Evolutionary conservation across 805 yeast genomes (phyloP).

Genomic region (Saturnispora kantuleensis): DNA sequence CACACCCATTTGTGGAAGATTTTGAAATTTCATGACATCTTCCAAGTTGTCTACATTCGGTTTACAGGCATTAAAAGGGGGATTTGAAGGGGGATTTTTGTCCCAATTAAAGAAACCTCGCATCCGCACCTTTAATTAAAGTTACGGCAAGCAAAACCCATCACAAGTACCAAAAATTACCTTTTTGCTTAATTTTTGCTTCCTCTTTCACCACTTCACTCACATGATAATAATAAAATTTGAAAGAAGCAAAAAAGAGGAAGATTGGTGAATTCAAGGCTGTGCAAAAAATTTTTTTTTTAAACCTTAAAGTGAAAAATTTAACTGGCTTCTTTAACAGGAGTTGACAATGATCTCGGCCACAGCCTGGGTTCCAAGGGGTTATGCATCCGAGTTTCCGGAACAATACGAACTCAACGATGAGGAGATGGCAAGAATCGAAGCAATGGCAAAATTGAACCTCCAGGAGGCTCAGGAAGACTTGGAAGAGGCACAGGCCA

Average conservation of each 20-base stretch:
- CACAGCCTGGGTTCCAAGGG: constrained; percentile 92
- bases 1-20: too few species aligned
- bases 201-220: too few species aligned
- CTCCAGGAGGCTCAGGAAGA: constrained; percentile 56
- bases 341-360: constrained; percentile 66
- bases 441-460: constrained; percentile 74
- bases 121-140: too few species aligned
- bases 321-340: neutral
- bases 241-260: neutral
- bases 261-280: neutral
- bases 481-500: constrained; percentile 8
- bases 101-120: too few species aligned
- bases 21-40: too few species aligned
- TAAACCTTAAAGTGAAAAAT: neutral
- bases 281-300: constrained; percentile 2
- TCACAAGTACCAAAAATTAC: neutral
- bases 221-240: neutral
- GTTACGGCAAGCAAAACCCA: too few species aligned
- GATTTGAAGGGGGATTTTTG: too few species aligned
- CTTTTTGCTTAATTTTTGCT: neutral
- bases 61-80: too few species aligned
- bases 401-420: constrained; percentile 81
- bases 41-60: too few species aligned
- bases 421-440: constrained; percentile 85
- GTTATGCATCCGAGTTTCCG: constrained; percentile 89